These are phyloP conservation scores for Clitocybe nebularis DNA, from an alignment of 1,284 basidiomycete genomes.

Conservation along the genomic window DNA sequence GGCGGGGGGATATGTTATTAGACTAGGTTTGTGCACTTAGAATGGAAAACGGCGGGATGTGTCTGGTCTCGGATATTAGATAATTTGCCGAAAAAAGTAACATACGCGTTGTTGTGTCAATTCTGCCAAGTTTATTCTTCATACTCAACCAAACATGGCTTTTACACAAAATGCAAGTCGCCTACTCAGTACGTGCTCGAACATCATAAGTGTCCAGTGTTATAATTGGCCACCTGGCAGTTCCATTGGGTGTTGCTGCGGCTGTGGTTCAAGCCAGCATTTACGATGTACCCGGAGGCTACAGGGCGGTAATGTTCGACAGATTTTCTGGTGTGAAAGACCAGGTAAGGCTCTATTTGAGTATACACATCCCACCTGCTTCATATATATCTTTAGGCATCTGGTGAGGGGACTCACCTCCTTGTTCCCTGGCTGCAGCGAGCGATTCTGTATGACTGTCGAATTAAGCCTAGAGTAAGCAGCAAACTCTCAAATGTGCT, in stretches of 20 bases:
- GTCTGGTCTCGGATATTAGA: constrained; percentile 1
- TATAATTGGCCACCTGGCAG: constrained; percentile 33
- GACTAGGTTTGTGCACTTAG: constrained; percentile 21
- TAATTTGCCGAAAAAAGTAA: constrained; percentile 6
- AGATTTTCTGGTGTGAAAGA: constrained; percentile 91
- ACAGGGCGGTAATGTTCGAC: constrained; percentile 97
- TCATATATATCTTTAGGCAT: too few species aligned
- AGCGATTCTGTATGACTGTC: constrained; percentile 96
- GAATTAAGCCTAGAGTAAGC: constrained; percentile 90
- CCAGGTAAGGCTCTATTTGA: constrained; percentile 38
- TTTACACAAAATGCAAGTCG: constrained; percentile 44
- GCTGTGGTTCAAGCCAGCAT: constrained; percentile 73
- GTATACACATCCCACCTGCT: too few species aligned
- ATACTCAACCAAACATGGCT: constrained; percentile 32
- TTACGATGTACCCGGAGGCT: constrained; percentile 93
- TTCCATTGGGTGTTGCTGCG: constrained; percentile 72
- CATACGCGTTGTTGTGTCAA: constrained; percentile 18
- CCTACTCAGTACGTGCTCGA: constrained; percentile 37
- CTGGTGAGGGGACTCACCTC: constrained; percentile 95
- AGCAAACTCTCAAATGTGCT: neutral
- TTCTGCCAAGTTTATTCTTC: neutral
- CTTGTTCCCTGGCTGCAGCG: constrained; percentile 93
- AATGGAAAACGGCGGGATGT: too few species aligned
- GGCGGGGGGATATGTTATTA: constrained; percentile 47
- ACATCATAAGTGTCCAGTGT: neutral